Conservation (phyloP, 495 filamentous ascomycete species). For the Trichoderma erinaceum region DNA sequence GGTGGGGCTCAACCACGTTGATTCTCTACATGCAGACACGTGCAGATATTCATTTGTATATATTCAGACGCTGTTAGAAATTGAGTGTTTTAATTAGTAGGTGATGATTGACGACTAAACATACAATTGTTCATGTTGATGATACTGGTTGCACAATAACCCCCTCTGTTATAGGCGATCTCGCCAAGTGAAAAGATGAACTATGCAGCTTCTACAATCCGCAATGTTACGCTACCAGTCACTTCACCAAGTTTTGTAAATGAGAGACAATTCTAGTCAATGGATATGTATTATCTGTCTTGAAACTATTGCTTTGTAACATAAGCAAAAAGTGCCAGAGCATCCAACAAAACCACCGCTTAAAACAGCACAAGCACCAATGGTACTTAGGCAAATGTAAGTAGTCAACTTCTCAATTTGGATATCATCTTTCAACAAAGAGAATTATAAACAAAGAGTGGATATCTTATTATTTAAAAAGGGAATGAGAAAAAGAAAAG, state of each 20-base stretch:
- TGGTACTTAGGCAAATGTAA: neutral
- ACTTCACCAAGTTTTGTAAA: neutral
- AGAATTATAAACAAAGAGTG: neutral
- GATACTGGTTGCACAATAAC: too few relatives aligned
- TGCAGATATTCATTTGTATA: too few relatives aligned
- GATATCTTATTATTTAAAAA: neutral
- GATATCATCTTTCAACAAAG: neutral
- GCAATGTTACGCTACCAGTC: neutral
- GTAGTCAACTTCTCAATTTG: neutral
- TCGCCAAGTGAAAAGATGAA: too few relatives aligned
- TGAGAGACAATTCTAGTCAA: neutral
- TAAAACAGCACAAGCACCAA: neutral
- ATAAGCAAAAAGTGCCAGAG: neutral
- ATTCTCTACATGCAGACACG: too few relatives aligned
- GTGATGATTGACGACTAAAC: too few relatives aligned
- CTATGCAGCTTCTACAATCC: neutral
- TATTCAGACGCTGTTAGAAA: too few relatives aligned
- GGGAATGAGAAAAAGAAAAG: neutral
- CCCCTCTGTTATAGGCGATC: too few relatives aligned
- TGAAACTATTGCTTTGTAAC: neutral
- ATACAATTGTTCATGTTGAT: too few relatives aligned
- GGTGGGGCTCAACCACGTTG: neutral
- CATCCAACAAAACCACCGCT: neutral
- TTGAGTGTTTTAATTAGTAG: too few relatives aligned
- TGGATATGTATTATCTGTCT: neutral